phyloP scores from a whole-genome alignment of 768 basidiomycete species.

The Pleurotus sapidus region DNA sequence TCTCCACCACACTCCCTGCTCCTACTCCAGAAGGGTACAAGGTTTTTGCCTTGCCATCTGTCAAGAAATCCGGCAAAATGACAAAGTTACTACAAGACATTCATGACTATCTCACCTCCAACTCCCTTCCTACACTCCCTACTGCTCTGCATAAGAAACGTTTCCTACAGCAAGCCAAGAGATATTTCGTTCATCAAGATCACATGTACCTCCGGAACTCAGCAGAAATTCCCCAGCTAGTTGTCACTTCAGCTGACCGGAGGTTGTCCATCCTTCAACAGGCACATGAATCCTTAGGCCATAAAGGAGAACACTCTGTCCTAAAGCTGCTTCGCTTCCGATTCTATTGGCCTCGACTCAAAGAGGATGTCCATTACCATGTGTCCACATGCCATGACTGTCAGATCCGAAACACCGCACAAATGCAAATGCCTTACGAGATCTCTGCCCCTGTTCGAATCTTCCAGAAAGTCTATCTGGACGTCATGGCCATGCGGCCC shows the following conservation, averaged over 20 bases:
- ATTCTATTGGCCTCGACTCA: constrained; percentile 25
- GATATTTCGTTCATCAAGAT: constrained; percentile 13
- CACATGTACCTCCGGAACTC: constrained; percentile 12
- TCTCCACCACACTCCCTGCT: neutral
- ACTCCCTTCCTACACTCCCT: neutral
- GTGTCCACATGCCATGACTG: constrained; percentile 23
- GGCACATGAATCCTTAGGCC: constrained; percentile 7
- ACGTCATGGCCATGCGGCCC: constrained; percentile 25
- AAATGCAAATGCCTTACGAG: constrained; percentile 14
- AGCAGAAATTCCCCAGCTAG: constrained; percentile 6
- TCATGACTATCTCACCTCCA: neutral
- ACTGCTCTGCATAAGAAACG: neutral
- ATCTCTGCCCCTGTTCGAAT: constrained; percentile 9
- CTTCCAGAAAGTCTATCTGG: constrained; percentile 22
- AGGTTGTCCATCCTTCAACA: constrained; percentile 2
- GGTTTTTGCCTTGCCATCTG: neutral
- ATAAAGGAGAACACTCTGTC: constrained; percentile 5
- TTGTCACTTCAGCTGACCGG: constrained; percentile 13
- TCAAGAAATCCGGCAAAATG: neutral
- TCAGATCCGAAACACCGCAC: constrained; percentile 14
- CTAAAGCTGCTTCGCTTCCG: constrained; percentile 10
- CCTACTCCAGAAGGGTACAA: neutral
- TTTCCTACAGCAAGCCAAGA: constrained; percentile 1
- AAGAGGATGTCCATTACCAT: constrained; percentile 18
- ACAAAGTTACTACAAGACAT: neutral